phyloP scores from a whole-genome alignment of 176 grass and related monocot genomes.

The Phragmites australis region DNA sequence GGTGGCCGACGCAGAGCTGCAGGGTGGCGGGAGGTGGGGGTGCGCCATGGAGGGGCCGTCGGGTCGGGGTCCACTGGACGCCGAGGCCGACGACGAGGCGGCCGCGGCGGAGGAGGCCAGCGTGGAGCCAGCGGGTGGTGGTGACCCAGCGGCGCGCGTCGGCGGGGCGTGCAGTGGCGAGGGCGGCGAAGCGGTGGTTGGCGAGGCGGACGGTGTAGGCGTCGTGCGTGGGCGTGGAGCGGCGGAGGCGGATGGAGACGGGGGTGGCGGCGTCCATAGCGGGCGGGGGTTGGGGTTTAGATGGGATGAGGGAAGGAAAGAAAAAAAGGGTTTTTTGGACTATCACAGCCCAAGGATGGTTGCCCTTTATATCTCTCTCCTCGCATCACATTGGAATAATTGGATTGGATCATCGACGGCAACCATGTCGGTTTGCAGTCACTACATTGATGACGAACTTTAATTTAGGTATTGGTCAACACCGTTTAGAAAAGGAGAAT shows the following conservation, averaged over 20 bases:
- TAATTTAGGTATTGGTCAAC: too few relatives aligned
- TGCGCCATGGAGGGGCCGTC: not conserved
- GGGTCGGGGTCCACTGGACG: slow-evolving; percentile 32
- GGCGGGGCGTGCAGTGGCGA: slow-evolving; percentile 20
- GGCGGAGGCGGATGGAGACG: slow-evolving; percentile 29
- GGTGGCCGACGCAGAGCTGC: slow-evolving; percentile 46
- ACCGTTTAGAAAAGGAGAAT: too few relatives aligned
- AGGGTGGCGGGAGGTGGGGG: slow-evolving; percentile 20
- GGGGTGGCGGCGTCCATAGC: slow-evolving; percentile 25
- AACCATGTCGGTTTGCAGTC: too few relatives aligned
- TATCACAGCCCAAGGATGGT: too few relatives aligned
- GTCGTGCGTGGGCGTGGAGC: slow-evolving; percentile 3
- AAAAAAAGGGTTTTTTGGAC: too few relatives aligned
- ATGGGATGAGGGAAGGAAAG: not conserved
- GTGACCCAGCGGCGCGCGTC: slow-evolving; percentile 33
- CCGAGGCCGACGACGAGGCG: slow-evolving; percentile 49
- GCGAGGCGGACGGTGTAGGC: slow-evolving; percentile 36
- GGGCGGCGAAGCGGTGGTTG: not conserved
- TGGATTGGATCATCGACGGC: too few relatives aligned
- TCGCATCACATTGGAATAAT: too few relatives aligned
- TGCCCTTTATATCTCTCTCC: too few relatives aligned
- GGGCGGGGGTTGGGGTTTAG: not conserved
- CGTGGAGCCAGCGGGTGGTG: slow-evolving; percentile 36
- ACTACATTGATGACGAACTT: too few relatives aligned
- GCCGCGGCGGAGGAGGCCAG: not conserved